Base-by-base conservation (phyloP, 148 eudicot genomes). In the Chenopodium quinoa region DNA sequence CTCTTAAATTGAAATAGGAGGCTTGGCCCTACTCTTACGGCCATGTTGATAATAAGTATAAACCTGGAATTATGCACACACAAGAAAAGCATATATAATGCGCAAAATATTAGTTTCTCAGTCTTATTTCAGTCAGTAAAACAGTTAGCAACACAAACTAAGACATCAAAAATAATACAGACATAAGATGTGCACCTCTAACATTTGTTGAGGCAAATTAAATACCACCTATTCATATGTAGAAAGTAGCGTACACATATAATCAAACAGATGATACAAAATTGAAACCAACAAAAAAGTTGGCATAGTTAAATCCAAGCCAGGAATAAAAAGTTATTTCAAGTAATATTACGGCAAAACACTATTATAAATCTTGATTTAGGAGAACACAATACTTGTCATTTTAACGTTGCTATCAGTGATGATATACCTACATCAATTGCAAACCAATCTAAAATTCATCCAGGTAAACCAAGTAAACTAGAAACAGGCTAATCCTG, bases 341-440 rank as follows among this genome's bases (percentile, higher is more conserved):
- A 93, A 74, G 97, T 93, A 77, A 95, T 90, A 80, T 93, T 92
- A 10, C 97, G 97, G 76, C 97, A 93, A 27, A 92, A 88, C 78
- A 98, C 97, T 76, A 96, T 91, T 44, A 96, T 91, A 60, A 96
- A 90, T 27, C 29, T 27, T 27, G 29, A 27, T 27, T 27, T 27
- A 27, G 29, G 29, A 27, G 29, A 27, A 27, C 29, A 27, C 29
- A 0, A 27, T 27, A 27, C 29, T 27, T 27, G 93, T 92, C 85
- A 93, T 96, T 72, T 93, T 95, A 79, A 96, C 89, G 83, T 98
- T 97, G 86, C 97, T 86, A 75, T 96, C 99, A 85, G 90, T 96
- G 83, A 96, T 90, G 84, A 93, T 89, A 78, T 98, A 93, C 91
- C 99, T 96, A 86, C 67, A 86, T 72, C 52, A 80, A 34, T 76